Evolutionary conservation across 768 basidiomycete species (phyloP), one percentile per base, ranked within the genome.

Genomic region (Lactifluus echinatus): DNA sequence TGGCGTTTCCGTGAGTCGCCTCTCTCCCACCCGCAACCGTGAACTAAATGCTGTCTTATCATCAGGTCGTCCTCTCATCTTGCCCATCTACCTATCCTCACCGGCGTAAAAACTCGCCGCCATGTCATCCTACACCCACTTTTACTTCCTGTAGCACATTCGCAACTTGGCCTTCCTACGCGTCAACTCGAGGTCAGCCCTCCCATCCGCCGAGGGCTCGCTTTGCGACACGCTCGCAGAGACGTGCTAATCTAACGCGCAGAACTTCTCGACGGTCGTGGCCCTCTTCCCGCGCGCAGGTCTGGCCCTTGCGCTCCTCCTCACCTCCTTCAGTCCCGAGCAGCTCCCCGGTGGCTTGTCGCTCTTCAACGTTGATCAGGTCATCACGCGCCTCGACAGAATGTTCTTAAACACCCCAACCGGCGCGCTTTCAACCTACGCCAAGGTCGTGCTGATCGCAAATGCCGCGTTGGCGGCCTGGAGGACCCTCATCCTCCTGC

Each of bases 401-500:
- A 89, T 89, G 26, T 93, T 83, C 74, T 95, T 94, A 74, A 71
- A 76, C 42, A 64, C 71, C 24, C 65, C 68, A 21, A 75, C 86
- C 60, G 89, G 89, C 17, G 75, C 82, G 10, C 73, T 94, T 53
- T 88, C 87, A 12, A 66, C 66, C 46, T 93, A 93, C 66, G 84
- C 89, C 24, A 78, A 81, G 17, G 89, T 87, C 23, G 77, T 93
- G 26, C 73, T 94, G 44, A 76, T 85, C 49, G 82, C 87, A 46
- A 93, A 93, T 69, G 83, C 83, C 63, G 82, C 80, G 8, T 93
- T 89, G 87, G 81, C 87, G 42, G 84, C 78, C 4, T 89, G 90
- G 85, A 77, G 87, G 33, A 66, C 79, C 8, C 70, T 90, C 28
- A 76, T 92, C 52, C 76, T 93, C 53, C 63, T 89, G 43, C 61